phyloP scores from a whole-genome alignment of 306 rosid genomes.

The Cyamopsis tetragonoloba region DNA sequence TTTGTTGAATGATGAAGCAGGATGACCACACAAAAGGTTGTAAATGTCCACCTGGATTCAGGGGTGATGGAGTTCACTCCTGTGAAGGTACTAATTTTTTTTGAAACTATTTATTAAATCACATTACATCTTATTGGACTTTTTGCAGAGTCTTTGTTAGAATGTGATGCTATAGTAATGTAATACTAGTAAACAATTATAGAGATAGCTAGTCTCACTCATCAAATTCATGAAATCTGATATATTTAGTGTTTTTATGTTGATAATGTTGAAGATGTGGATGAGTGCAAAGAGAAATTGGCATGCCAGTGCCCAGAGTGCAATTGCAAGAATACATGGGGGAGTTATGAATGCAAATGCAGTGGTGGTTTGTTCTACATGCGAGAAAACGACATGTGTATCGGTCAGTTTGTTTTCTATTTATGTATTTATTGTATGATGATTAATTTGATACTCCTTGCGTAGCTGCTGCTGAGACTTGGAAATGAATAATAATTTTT shows the following conservation, averaged over 20 bases:
- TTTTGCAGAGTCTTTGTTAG: not conserved
- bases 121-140: not conserved
- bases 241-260: not conserved
- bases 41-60: constrained; percentile 83
- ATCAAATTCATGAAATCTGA: not conserved
- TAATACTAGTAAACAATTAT: not conserved
- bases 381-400: constrained; percentile 74
- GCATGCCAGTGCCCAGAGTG: constrained; percentile 89
- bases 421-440: not conserved
- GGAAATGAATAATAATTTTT: too few species aligned
- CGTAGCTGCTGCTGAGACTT: not conserved
- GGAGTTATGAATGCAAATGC: constrained; percentile 86
- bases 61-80: constrained; percentile 67
- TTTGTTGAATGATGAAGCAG: constrained; percentile 39
- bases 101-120: not conserved
- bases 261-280: constrained; percentile 53
- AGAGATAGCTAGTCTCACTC: not conserved
- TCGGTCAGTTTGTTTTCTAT: constrained; percentile 47
- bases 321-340: constrained; percentile 87
- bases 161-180: not conserved
- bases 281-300: constrained; percentile 74
- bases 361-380: constrained; percentile 51
- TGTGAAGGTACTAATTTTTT: constrained; percentile 61
- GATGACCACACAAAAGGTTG: constrained; percentile 80
- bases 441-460: not conserved